Evolutionary conservation across 805 yeast genomes (phyloP).

Genomic region (Cyberlindnera galapagoensis): DNA sequence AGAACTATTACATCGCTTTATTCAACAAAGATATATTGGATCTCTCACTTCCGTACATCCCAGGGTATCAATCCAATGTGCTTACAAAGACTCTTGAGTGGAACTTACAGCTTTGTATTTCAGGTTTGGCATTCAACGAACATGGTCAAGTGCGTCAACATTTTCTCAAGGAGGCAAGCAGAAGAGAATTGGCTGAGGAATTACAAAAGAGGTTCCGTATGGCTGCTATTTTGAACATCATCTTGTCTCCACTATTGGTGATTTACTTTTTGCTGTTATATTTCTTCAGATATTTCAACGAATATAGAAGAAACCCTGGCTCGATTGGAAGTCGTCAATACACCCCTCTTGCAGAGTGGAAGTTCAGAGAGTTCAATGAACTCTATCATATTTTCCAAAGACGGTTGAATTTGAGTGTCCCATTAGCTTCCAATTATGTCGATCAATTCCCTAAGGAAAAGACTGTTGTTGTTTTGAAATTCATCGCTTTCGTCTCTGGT

Average conservation of each 20-base stretch:
- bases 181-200: constrained; percentile 61
- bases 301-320: constrained; percentile 83
- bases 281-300: constrained; percentile 88
- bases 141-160: constrained; percentile 74
- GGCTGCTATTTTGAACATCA: constrained; percentile 79
- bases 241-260: constrained; percentile 82
- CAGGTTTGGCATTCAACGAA: constrained; percentile 78
- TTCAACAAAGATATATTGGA: constrained; percentile 73
- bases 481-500: constrained; percentile 72
- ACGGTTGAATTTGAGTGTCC: constrained; percentile 69
- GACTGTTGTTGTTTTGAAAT: constrained; percentile 47
- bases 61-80: constrained; percentile 34
- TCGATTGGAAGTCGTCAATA: constrained; percentile 79
- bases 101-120: constrained; percentile 84
- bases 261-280: constrained; percentile 75
- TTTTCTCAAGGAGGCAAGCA: constrained; percentile 64
- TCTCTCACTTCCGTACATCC: constrained; percentile 52
- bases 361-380: constrained; percentile 89
- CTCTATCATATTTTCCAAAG: constrained; percentile 81
- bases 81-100: constrained; percentile 89
- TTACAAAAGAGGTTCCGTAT: constrained; percentile 73
- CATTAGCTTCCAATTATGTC: constrained; percentile 75
- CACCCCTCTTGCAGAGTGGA: constrained; percentile 95
- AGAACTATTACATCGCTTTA: constrained; percentile 87
- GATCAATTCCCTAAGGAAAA: constrained; percentile 88